Evolutionary conservation across 148 eudicot genomes (phyloP).

Genomic region (Chenopodium formosanum): DNA sequence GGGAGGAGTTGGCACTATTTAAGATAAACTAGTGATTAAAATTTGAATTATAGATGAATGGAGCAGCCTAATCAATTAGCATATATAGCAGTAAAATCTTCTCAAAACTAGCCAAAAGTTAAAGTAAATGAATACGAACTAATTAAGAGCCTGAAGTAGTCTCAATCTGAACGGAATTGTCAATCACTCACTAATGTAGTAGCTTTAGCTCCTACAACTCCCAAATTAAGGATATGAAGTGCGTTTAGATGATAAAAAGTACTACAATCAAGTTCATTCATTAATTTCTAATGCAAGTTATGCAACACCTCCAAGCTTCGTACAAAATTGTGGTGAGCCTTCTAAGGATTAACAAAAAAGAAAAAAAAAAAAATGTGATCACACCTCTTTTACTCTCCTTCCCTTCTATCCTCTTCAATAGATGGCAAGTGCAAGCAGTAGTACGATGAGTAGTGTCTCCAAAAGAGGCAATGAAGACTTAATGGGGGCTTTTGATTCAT

Average conservation of each 20-base stretch:
- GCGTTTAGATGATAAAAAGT: background rate
- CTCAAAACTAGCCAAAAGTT: background rate
- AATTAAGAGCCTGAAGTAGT: constrained; percentile 6
- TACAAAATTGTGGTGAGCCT: constrained; percentile 33
- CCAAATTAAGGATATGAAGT: background rate
- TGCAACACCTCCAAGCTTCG: background rate
- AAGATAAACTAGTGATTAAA: too few species aligned
- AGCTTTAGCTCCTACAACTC: constrained; percentile 14
- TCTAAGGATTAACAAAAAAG: background rate
- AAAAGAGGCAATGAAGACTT: background rate
- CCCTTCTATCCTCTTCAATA: constrained; percentile 2
- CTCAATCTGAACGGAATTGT: background rate
- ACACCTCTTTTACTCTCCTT: background rate
- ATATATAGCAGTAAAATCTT: background rate
- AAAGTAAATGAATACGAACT: background rate
- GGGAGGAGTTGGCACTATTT: too few species aligned
- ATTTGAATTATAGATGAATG: too few species aligned
- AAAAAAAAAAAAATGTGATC: background rate
- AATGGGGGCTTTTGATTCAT: constrained; percentile 4
- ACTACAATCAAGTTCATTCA: background rate
- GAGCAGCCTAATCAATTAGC: background rate
- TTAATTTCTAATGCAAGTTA: background rate
- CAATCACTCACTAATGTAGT: background rate
- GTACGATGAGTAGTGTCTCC: background rate
- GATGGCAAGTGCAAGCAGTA: constrained; percentile 13